Evolutionary conservation across 129 eudicot species (phyloP), one percentile per base, ranked within the genome.

Genomic region (Helianthus tuberosus): DNA sequence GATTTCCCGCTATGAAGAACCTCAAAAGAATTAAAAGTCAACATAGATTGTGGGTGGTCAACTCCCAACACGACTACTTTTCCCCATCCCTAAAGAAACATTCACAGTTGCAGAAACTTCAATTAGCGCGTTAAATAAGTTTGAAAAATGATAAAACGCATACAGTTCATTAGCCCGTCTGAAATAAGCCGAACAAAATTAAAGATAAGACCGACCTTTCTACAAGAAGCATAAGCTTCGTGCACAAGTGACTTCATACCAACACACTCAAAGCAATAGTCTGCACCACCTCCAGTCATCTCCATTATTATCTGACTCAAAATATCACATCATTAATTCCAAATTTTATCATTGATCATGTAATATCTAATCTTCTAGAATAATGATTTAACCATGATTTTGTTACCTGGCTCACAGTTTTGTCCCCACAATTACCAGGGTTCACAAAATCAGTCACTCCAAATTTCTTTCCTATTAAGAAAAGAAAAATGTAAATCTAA

Each of bases 231-330:
- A 81, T 52, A 90, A 44, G 98, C 98, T 82, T 93, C 98, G 29
- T 86, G 80, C 44, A 93, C 92, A 52, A 90, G 43, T 51, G 89
- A 82, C 32, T 85, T 61, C 75, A 72, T 15, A 49, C 98, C 98
- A 55, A 93, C 96, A 50, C 98, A 93, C 81, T 93, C 98, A 49
- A 93, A 93, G 81, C 96, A 90, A 69, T 93, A 93, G 59, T 93
- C 98, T 11, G 98, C 98, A 79, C 98, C 96, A 10, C 98, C 98
- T 59, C 52, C 85, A 9, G 96, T 88, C 89, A 91, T 88, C 29
- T 25, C 29, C 29, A 25, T 25, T 25, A 25, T 25, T 25, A 25
- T 25, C 29, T 25, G 29, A 25, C 29, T 2, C 29, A 25, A 25
- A 25, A 25, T 25, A 25, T 25, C 29, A 25, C n/a, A n/a, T 25